A percentile compares a stretch with the other conserved stretches of the same genome.
Evolutionary conservation across 352 stramenopile species (phyloP).

Genomic region (Pythium biforme): DNA sequence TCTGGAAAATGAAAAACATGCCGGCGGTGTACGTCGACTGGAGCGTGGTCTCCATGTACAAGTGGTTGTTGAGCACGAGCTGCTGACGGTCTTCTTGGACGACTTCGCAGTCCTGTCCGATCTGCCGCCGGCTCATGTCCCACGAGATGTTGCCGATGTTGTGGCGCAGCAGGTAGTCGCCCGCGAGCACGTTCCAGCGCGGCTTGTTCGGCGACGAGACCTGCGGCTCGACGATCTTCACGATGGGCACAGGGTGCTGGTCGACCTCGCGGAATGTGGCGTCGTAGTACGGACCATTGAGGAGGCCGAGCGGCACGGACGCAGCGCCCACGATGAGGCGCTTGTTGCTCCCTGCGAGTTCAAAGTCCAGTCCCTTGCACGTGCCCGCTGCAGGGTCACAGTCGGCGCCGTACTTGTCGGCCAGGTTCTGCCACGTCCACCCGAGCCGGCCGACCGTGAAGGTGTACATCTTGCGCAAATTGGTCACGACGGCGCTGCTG

Average conservation of each 20-base stretch:
- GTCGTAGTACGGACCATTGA: not conserved
- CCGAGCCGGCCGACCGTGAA: slow-evolving; percentile 1
- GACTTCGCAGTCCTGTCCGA: not conserved
- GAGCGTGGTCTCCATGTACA: slow-evolving; percentile 7
- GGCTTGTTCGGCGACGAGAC: not conserved
- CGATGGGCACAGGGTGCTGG: slow-evolving; percentile 2
- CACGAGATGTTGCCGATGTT: slow-evolving; percentile 4
- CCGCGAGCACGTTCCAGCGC: not conserved
- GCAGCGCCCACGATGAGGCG: not conserved
- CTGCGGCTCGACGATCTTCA: not conserved
- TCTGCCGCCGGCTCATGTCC: not conserved
- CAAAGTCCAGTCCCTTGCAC: not conserved
- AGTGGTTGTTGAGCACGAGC: slow-evolving; percentile 13
- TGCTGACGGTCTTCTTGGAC: slow-evolving; percentile 4
- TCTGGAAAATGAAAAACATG: slow-evolving; percentile 2
- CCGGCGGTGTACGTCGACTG: not conserved
- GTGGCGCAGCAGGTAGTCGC: slow-evolving; percentile 4
- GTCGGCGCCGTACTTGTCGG: not conserved
- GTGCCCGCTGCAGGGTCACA: not conserved
- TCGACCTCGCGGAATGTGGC: not conserved
- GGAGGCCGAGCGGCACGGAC: not conserved
- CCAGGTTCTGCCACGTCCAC: not conserved
- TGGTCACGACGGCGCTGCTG: not conserved
- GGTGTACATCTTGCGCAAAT: slow-evolving; percentile 4
- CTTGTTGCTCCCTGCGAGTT: not conserved